These are phyloP conservation scores for Oemleria cerasiformis DNA, from an alignment of 306 rosid genomes.

Conservation along the genomic window DNA sequence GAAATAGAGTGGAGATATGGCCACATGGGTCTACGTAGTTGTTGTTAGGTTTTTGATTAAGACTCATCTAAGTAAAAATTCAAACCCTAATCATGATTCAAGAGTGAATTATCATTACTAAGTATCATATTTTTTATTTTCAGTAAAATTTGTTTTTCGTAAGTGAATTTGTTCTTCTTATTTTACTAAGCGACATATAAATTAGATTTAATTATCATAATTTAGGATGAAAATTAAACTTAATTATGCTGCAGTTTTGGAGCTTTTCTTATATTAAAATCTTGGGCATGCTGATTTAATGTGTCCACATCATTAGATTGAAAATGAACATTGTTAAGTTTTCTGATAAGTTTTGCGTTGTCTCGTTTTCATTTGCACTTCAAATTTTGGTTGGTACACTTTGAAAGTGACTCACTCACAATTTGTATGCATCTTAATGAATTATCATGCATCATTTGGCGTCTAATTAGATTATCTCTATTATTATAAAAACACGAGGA, in stretches of 20 bases:
- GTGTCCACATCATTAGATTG: background rate
- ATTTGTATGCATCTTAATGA: background rate
- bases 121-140: no score
- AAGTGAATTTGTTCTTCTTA: no score
- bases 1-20: constrained; percentile 12
- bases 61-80: constrained; percentile 25
- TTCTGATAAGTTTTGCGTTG: background rate
- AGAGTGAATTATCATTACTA: background rate
- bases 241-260: background rate
- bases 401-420: background rate
- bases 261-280: background rate
- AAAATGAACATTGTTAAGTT: background rate
- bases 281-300: background rate
- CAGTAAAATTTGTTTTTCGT: no score
- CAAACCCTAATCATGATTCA: constrained; percentile 16
- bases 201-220: background rate
- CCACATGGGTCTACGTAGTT: constrained; percentile 28
- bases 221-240: background rate
- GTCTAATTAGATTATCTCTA: no score
- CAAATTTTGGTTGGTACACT: background rate
- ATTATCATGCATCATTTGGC: background rate
- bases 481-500: no score
- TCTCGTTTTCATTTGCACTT: background rate
- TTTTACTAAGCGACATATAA: no score
- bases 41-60: constrained; percentile 38